These are phyloP conservation scores for Irpex sp. DNA, from an alignment of 1,284 basidiomycete genomes.

Conservation along the genomic window DNA sequence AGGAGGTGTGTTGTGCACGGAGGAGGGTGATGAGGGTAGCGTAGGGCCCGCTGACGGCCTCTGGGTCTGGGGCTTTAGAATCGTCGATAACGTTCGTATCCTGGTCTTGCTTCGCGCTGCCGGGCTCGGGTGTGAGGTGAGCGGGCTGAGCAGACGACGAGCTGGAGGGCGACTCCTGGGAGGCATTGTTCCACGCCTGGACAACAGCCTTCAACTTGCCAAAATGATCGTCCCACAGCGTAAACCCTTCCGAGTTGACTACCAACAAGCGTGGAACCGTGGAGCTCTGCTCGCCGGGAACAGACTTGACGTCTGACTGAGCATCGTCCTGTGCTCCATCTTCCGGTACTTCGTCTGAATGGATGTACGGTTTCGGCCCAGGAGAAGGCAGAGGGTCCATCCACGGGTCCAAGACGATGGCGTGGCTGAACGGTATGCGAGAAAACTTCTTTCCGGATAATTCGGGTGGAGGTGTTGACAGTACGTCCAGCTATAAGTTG, in stretches of 20 bases:
- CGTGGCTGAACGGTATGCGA: slow-evolving; percentile 49
- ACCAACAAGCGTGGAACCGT: slow-evolving; percentile 45
- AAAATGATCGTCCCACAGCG: slow-evolving; percentile 72
- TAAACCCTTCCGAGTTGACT: slow-evolving; percentile 73
- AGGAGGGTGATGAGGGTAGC: slow-evolving; percentile 24
- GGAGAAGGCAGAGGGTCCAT: slow-evolving; percentile 66
- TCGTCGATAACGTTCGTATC: neutral
- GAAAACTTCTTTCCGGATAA: slow-evolving; percentile 24
- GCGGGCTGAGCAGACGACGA: neutral
- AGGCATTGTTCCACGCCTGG: slow-evolving; percentile 42
- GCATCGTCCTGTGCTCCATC: no score
- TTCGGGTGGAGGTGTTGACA: slow-evolving; percentile 42
- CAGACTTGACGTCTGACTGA: slow-evolving; percentile 13
- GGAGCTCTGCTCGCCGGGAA: slow-evolving; percentile 2
- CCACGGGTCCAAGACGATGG: slow-evolving; percentile 75
- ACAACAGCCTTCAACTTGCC: slow-evolving; percentile 48
- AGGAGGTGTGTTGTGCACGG: slow-evolving; percentile 47
- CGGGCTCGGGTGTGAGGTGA: neutral
- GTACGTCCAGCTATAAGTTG: slow-evolving; percentile 44
- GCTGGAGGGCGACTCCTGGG: neutral
- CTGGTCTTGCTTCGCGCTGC: neutral
- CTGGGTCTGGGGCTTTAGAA: neutral
- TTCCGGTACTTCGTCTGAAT: no score
- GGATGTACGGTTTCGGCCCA: slow-evolving; percentile 31
- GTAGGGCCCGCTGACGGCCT: neutral